A percentile compares a stretch with the other conserved stretches of the same genome.
These are phyloP conservation scores for Meredithiella fracta DNA, from an alignment of 2,329 filamentous ascomycete genomes.

Conservation along the genomic window DNA sequence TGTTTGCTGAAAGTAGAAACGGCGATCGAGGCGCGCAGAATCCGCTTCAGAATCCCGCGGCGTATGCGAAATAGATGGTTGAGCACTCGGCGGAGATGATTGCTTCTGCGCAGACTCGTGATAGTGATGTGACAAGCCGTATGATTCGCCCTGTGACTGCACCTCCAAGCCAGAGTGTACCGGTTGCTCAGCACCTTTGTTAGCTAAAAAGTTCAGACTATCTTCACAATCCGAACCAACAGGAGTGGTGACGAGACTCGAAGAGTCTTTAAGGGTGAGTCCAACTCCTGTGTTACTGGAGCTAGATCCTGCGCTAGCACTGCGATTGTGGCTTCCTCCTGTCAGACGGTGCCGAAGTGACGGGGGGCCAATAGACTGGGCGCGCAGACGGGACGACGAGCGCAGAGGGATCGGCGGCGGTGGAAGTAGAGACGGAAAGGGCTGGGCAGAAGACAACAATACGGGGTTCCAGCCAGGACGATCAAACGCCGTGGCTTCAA, in stretches of 20 bases:
- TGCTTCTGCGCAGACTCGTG: neutral
- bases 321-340: slow-evolving; percentile 3
- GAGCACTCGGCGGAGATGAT: neutral
- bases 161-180: neutral
- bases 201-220: neutral
- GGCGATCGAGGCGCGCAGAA: neutral
- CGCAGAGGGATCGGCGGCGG: slow-evolving; percentile 1
- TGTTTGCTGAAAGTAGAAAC: neutral
- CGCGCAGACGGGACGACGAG: neutral
- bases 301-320: slow-evolving; percentile 8
- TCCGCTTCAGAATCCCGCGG: neutral
- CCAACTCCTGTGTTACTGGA: neutral
- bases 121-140: neutral
- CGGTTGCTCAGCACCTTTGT: neutral
- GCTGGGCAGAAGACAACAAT: neutral
- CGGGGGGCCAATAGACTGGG: slow-evolving; percentile 2
- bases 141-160: neutral
- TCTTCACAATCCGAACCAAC: neutral
- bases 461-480: neutral
- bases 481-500: neutral
- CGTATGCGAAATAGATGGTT: neutral
- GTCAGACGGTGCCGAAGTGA: slow-evolving; percentile 5
- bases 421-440: neutral
- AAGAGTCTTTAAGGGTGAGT: too few species aligned
- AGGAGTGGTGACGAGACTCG: neutral